Percentiles rank a stretch among this genome's conserved stretches.
phyloP scores from a whole-genome alignment of 306 rosid species.

The Echinosophora koreensis region DNA sequence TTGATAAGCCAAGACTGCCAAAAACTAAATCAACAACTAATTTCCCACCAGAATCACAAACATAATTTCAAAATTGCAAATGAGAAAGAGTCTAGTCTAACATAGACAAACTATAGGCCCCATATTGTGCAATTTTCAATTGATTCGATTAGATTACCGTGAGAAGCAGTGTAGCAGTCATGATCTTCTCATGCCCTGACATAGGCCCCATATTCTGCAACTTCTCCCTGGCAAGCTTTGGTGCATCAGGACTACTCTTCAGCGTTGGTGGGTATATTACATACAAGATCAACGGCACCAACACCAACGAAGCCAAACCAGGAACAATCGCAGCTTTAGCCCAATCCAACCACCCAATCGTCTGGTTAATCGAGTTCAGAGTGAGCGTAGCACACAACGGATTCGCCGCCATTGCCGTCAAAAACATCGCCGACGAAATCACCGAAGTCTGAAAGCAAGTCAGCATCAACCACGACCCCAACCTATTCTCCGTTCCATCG shows the following conservation, averaged over 20 bases:
- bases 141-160: conserved; percentile 64
- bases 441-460: conserved; percentile 97
- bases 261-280: conserved; percentile 86
- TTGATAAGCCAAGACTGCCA: conserved; percentile 24
- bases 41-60: conserved; percentile 1
- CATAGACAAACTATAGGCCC: no score
- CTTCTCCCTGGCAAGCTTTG: conserved; percentile 89
- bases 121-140: no score
- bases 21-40: conserved; percentile 19
- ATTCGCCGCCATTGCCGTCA: conserved; percentile 99
- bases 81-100: background rate
- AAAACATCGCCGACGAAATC: conserved; percentile 94
- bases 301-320: conserved; percentile 80
- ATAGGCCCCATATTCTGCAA: conserved; percentile 92
- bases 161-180: conserved; percentile 87
- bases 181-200: conserved; percentile 78
- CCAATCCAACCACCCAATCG: conserved; percentile 98
- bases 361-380: conserved; percentile 74
- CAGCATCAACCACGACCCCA: conserved; percentile 97
- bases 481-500: conserved; percentile 80
- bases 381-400: conserved; percentile 87
- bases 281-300: conserved; percentile 87
- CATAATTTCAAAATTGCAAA: conserved; percentile 8
- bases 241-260: conserved; percentile 92
- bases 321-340: conserved; percentile 93